These are phyloP conservation scores for Capronia americana DNA, from an alignment of 2,329 filamentous ascomycete genomes.

Conservation along the genomic window DNA sequence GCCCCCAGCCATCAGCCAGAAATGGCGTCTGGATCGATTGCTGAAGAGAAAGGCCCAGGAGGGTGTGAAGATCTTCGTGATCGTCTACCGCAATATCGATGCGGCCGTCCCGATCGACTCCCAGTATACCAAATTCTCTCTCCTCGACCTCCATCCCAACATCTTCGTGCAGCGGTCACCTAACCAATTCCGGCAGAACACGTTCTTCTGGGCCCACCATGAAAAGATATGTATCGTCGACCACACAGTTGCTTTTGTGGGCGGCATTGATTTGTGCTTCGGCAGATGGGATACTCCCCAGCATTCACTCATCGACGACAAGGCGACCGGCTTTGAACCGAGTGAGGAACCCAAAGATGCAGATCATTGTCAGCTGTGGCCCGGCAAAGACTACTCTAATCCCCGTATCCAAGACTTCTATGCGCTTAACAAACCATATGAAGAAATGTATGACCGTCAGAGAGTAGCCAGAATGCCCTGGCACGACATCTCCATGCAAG, in stretches of 20 bases:
- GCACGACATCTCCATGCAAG: constrained; percentile 98
- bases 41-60: constrained; percentile 92
- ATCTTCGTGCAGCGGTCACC: constrained; percentile 95
- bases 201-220: constrained; percentile 99
- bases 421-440: constrained; percentile 88
- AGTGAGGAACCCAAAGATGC: constrained; percentile 80
- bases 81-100: constrained; percentile 97
- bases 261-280: constrained; percentile 95
- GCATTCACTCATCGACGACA: constrained; percentile 89
- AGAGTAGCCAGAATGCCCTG: constrained; percentile 94
- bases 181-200: constrained; percentile 98
- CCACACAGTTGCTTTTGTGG: constrained; percentile 93
- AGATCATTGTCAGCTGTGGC: constrained; percentile 94
- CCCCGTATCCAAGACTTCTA: constrained; percentile 95
- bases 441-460: constrained; percentile 96
- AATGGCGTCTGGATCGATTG: constrained; percentile 92
- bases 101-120: constrained; percentile 97
- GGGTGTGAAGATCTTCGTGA: constrained; percentile 96
- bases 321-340: constrained; percentile 89
- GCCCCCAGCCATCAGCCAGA: constrained; percentile 93
- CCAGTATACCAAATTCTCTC: constrained; percentile 95
- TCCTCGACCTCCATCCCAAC: constrained; percentile 94
- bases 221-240: constrained; percentile 98
- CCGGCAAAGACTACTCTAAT: constrained; percentile 98
- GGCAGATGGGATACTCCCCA: constrained; percentile 97